These are phyloP conservation scores for Macrotyloma uniflorum DNA, from an alignment of 306 rosid species.

Conservation along the genomic window DNA sequence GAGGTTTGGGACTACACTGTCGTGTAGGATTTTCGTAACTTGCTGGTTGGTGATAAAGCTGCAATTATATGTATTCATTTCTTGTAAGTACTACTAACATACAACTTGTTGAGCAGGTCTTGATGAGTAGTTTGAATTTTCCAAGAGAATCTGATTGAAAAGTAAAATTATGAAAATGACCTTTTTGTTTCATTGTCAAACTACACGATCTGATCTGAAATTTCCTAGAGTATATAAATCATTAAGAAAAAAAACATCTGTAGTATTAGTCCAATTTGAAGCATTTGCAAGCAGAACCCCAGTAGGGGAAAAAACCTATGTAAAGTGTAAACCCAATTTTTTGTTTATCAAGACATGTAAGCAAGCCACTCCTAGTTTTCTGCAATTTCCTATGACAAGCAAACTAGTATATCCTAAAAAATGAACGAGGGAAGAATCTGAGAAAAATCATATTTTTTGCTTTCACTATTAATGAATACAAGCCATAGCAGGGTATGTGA, in stretches of 20 bases:
- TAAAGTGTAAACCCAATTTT: neutral
- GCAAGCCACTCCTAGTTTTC: neutral
- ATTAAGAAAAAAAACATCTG: neutral
- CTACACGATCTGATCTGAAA: neutral
- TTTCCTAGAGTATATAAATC: neutral
- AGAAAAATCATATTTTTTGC: constrained; percentile 61
- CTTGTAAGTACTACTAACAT: neutral
- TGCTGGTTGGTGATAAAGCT: neutral
- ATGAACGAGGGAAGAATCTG: constrained; percentile 58
- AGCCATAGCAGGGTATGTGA: constrained; percentile 80
- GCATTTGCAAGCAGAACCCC: constrained; percentile 1
- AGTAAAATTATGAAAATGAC: neutral
- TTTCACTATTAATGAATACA: constrained; percentile 62
- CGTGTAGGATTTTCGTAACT: neutral
- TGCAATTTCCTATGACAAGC: constrained; percentile 2
- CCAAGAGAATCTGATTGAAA: neutral
- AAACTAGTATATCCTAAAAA: constrained; percentile 43
- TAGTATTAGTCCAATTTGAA: neutral
- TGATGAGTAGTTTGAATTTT: neutral
- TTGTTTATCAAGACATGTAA: neutral
- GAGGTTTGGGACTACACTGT: neutral
- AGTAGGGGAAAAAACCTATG: neutral
- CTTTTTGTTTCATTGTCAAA: neutral
- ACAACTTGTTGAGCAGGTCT: neutral
- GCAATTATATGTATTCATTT: neutral